Evolutionary conservation across 2,329 filamentous ascomycete species (phyloP).

Genomic region (Dactylellina parvicollis): DNA sequence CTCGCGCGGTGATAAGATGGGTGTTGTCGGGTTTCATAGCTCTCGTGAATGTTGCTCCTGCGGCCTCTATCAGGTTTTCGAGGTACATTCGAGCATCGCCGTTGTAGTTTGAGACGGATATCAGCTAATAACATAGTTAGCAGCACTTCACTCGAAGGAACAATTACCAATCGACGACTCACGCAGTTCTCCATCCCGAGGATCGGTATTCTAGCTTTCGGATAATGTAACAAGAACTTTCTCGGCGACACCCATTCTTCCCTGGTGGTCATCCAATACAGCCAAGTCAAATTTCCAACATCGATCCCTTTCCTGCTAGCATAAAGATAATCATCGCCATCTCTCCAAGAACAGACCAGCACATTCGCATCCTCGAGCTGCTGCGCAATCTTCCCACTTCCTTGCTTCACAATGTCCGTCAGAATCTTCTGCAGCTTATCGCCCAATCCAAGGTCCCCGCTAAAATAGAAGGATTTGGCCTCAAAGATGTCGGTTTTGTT

Average conservation of each 20-base stretch:
- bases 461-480: slow-evolving; percentile 79
- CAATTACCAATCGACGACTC: slow-evolving; percentile 1
- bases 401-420: slow-evolving; percentile 73
- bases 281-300: slow-evolving; percentile 91
- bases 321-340: slow-evolving; percentile 78
- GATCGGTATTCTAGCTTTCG: slow-evolving; percentile 78
- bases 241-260: slow-evolving; percentile 89
- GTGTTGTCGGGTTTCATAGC: slow-evolving; percentile 96
- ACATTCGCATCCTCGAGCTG: slow-evolving; percentile 78
- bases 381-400: slow-evolving; percentile 75
- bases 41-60: slow-evolving; percentile 90
- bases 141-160: neutral
- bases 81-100: slow-evolving; percentile 93
- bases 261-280: slow-evolving; percentile 88
- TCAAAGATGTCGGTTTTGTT: slow-evolving; percentile 77
- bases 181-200: slow-evolving; percentile 74
- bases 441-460: slow-evolving; percentile 76
- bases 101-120: slow-evolving; percentile 95
- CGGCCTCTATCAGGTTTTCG: slow-evolving; percentile 85
- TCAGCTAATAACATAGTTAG: slow-evolving; percentile 65
- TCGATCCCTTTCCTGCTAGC: slow-evolving; percentile 82
- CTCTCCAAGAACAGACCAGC: slow-evolving; percentile 86
- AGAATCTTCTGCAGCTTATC: slow-evolving; percentile 74
- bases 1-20: slow-evolving; percentile 90
- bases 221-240: slow-evolving; percentile 87